A percentile compares a stretch with the other conserved stretches of the same genome.
These are phyloP conservation scores for Dissophora ornata DNA, from an alignment of 192 early-diverging fungal genomes.

Conservation along the genomic window DNA sequence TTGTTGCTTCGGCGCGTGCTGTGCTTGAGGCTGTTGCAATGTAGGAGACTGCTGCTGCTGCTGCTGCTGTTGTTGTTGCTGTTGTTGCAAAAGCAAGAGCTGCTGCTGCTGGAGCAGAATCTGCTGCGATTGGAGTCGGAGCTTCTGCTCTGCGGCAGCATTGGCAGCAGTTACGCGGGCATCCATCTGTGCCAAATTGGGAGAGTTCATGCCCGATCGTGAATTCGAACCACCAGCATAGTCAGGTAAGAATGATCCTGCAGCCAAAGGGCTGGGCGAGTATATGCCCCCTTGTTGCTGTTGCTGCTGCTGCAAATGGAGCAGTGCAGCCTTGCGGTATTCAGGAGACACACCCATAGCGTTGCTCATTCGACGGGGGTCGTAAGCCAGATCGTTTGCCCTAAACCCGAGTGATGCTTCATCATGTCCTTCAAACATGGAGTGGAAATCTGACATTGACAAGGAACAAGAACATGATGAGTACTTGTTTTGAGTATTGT, in stretches of 20 bases:
- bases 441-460: conserved; percentile 25
- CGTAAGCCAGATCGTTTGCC: conserved; percentile 49
- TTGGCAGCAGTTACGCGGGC: conserved; percentile 45
- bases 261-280: conserved; percentile 15
- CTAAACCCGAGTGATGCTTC: conserved; percentile 47
- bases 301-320: conserved; percentile 58
- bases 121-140: conserved; percentile 64
- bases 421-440: conserved; percentile 51
- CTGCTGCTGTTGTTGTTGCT: conserved; percentile 61
- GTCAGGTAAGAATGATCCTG: conserved; percentile 35
- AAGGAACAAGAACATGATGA: no score
- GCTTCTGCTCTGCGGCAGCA: conserved; percentile 59
- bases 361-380: conserved; percentile 46
- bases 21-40: conserved; percentile 57
- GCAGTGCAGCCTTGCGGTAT: conserved; percentile 50
- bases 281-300: conserved; percentile 43
- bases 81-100: conserved; percentile 46
- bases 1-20: conserved; percentile 37
- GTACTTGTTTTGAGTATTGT: neutral
- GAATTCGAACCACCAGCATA: conserved; percentile 24
- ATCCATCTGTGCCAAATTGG: conserved; percentile 37
- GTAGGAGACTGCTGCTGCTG: conserved; percentile 64
- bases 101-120: conserved; percentile 63
- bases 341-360: conserved; percentile 37
- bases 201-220: conserved; percentile 37